These are phyloP conservation scores for Quercus phellos DNA, from an alignment of 331 rosid species.

Conservation along the genomic window DNA sequence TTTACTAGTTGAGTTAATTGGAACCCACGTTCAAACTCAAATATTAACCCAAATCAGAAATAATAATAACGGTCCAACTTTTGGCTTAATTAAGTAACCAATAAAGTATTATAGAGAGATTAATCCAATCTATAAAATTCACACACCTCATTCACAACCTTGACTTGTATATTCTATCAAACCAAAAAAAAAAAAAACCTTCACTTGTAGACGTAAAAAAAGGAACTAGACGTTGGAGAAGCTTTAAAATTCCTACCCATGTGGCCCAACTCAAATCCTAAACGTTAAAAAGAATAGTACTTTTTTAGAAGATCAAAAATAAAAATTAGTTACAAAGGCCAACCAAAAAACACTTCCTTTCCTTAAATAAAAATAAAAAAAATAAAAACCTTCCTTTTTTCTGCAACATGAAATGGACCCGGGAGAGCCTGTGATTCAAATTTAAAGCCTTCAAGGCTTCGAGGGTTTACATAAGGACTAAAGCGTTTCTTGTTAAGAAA, in stretches of 20 bases:
- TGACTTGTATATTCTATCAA: neutral
- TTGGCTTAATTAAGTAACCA: neutral
- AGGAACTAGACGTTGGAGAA: slow-evolving; percentile 26
- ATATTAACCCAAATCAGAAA: neutral
- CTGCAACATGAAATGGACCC: slow-evolving; percentile 20
- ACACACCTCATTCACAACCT: too few species aligned
- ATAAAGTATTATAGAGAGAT: neutral
- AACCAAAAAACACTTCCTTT: too few species aligned
- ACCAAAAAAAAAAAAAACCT: neutral
- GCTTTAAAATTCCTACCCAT: neutral
- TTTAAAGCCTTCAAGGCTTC: neutral
- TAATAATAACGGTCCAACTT: neutral
- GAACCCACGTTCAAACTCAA: neutral
- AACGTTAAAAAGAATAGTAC: neutral
- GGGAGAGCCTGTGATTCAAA: slow-evolving; percentile 16
- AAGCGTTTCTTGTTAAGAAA: neutral
- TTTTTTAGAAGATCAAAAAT: neutral
- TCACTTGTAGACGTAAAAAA: too few species aligned
- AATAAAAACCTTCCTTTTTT: neutral
- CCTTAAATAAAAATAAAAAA: too few species aligned
- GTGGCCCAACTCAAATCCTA: slow-evolving; percentile 11
- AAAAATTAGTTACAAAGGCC: too few species aligned
- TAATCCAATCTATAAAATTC: neutral
- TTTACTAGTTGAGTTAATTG: too few species aligned
- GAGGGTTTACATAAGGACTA: neutral